Evolutionary conservation across 306 rosid species (phyloP).

Genomic region (Crotalaria pallida): DNA sequence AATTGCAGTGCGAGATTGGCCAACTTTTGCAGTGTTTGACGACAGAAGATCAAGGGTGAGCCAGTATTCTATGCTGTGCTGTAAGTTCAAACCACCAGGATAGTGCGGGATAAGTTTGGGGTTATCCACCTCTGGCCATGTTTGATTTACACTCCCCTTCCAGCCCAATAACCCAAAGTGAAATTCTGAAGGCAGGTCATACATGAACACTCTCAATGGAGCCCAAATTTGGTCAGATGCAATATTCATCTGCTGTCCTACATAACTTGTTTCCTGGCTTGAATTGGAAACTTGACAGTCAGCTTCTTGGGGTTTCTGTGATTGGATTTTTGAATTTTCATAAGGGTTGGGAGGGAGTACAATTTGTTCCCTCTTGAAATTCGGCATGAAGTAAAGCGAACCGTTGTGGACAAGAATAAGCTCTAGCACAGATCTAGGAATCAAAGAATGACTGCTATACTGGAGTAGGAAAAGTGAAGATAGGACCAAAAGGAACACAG

Average conservation of each 20-base stretch:
- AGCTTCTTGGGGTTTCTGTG: slow-evolving; percentile 24
- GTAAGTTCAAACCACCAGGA: slow-evolving; percentile 92
- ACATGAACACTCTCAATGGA: slow-evolving; percentile 73
- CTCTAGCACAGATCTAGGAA: slow-evolving; percentile 73
- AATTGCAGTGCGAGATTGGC: slow-evolving; percentile 49
- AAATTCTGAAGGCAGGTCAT: slow-evolving; percentile 84
- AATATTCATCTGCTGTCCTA: slow-evolving; percentile 20
- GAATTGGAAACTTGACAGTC: slow-evolving; percentile 31
- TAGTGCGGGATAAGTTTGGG: slow-evolving; percentile 48
- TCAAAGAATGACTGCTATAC: slow-evolving; percentile 50
- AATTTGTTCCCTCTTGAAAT: slow-evolving; percentile 33
- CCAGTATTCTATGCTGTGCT: slow-evolving; percentile 92
- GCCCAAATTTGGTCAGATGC: slow-evolving; percentile 41
- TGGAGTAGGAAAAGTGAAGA: slow-evolving; percentile 75
- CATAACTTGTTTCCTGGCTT: slow-evolving; percentile 24
- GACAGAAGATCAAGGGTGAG: slow-evolving; percentile 89
- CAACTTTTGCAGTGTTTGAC: slow-evolving; percentile 31
- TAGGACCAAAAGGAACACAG: slow-evolving; percentile 65
- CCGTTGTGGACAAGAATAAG: slow-evolving; percentile 62
- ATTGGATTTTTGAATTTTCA: slow-evolving; percentile 18
- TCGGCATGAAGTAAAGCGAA: slow-evolving; percentile 51
- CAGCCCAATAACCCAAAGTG: slow-evolving; percentile 89
- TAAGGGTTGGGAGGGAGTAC: slow-evolving; percentile 22
- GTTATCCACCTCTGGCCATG: slow-evolving; percentile 65
- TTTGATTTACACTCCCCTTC: slow-evolving; percentile 68